A percentile compares a stretch with the other conserved stretches of the same genome.
These are phyloP conservation scores for Xylaria polymorpha DNA, from an alignment of 2,329 filamentous ascomycete genomes.

Conservation along the genomic window DNA sequence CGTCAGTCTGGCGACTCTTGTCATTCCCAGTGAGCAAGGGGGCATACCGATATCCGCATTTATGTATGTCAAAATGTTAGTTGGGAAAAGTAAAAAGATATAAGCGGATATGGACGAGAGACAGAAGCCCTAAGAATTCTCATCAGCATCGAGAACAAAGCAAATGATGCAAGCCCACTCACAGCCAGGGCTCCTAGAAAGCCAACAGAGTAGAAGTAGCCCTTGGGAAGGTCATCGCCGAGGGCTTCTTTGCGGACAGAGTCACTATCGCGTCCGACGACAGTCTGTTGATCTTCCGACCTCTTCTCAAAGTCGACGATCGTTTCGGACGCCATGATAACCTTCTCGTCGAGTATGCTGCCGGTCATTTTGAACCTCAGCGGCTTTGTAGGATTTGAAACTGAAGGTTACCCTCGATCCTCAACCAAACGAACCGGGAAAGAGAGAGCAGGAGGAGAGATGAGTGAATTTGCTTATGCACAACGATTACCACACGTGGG, in stretches of 20 bases:
- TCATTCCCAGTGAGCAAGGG: not conserved
- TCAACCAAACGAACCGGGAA: slow-evolving; percentile 13
- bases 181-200: slow-evolving; percentile 52
- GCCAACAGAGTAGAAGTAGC: slow-evolving; percentile 52
- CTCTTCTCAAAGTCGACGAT: slow-evolving; percentile 24
- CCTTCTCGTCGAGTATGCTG: slow-evolving; percentile 21
- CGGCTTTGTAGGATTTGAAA: slow-evolving; percentile 1
- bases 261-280: slow-evolving; percentile 62
- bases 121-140: slow-evolving; percentile 50
- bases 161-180: slow-evolving; percentile 29
- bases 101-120: slow-evolving; percentile 54
- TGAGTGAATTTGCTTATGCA: slow-evolving; percentile 14
- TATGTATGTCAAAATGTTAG: slow-evolving; percentile 53
- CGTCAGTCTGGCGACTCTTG: not conserved
- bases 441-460: not conserved
- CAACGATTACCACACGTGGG: slow-evolving; percentile 24
- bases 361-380: slow-evolving; percentile 8
- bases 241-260: slow-evolving; percentile 53
- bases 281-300: slow-evolving; percentile 31
- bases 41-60: slow-evolving; percentile 52
- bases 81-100: slow-evolving; percentile 54
- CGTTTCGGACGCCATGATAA: slow-evolving; percentile 22
- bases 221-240: slow-evolving; percentile 52
- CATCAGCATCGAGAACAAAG: slow-evolving; percentile 24
- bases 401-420: slow-evolving; percentile 2